Evolutionary conservation across 2,329 filamentous ascomycete genomes (phyloP).

Genomic region (Bipolaris zeicola): DNA sequence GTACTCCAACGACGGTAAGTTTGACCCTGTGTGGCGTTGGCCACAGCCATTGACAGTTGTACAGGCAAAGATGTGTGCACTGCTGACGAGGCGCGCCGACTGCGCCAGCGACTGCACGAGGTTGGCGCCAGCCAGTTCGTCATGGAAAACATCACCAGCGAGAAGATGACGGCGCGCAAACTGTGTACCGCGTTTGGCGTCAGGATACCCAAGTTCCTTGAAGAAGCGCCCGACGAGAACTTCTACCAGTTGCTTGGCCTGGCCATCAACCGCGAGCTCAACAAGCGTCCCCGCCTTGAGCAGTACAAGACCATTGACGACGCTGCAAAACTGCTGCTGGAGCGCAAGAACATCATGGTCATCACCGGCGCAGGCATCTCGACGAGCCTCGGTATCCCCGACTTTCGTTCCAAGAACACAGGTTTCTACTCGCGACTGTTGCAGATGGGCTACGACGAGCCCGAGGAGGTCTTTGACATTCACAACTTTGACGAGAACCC

Average conservation of each 20-base stretch:
- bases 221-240: constrained; percentile 72
- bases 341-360: constrained; percentile 83
- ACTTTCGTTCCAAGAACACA: constrained; percentile 92
- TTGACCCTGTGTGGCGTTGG: neutral
- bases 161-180: constrained; percentile 76
- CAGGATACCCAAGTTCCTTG: constrained; percentile 72
- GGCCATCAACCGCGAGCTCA: constrained; percentile 79
- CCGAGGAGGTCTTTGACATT: constrained; percentile 96
- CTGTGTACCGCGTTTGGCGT: constrained; percentile 86
- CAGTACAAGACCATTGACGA: constrained; percentile 88
- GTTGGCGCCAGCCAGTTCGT: constrained; percentile 81
- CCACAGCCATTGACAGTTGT: constrained; percentile 16
- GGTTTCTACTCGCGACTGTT: constrained; percentile 87
- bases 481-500: constrained; percentile 84
- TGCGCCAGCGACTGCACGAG: constrained; percentile 72
- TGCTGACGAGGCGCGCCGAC: constrained; percentile 65
- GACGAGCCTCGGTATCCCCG: constrained; percentile 93
- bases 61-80: constrained; percentile 40
- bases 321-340: constrained; percentile 76
- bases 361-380: constrained; percentile 96
- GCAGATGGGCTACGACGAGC: constrained; percentile 77
- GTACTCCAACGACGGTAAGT: constrained; percentile 32
- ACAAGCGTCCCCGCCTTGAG: constrained; percentile 77
- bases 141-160: constrained; percentile 59
- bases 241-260: constrained; percentile 77